Evolutionary conservation across 805 yeast species (phyloP), one percentile per base, ranked within the genome.

Genomic region (Candida broadrunensis): DNA sequence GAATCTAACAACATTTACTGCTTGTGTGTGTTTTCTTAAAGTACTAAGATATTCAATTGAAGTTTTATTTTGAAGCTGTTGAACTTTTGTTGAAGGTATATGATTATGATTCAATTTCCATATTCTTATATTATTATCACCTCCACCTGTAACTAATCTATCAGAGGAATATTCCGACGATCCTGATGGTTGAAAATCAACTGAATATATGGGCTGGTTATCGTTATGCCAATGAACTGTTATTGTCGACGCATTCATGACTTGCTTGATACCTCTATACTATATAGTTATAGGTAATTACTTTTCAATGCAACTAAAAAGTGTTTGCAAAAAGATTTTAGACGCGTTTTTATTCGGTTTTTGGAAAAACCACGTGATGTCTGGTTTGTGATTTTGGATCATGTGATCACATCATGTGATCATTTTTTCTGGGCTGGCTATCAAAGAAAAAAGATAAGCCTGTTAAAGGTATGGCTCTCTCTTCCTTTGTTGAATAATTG

Each of bases 1-100:
- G 56, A 90, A 93, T 38, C 96, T 67, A 4, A 88, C 96, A 25
- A 81, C 90, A 56, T 93, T 93, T 16, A 93, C 97, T 0, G 98
- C 97, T 58, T 89, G 96, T 2, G 93, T 86, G 58, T 93, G 99
- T 51, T 88, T 89, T 3, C 84, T 62, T 37, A 93, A 71, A 0
- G 97, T 88, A 14, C 93, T 78, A 21, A 89, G 66, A 58, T 89
- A 91, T 45, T 81, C 85, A 14, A 89, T 85, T 0, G 77, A 56
- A 6, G 39, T 27, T 14, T 30, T 29, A 5, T 7, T 5, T 29
- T n/a, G 18, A 7, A 13, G 14, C 12, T 9, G 14, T 25, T 25
- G 29, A 5, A 7, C n/a, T n/a, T 5, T 5, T 19, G 35, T 21
- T 17, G 45, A 18, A 14, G 29, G 15, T n/a, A 36, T 17, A n/a